Evolutionary conservation across 2,329 filamentous ascomycete species (phyloP), one percentile per base, ranked within the genome.

Genomic region (Aspergillus hiratsukae): DNA sequence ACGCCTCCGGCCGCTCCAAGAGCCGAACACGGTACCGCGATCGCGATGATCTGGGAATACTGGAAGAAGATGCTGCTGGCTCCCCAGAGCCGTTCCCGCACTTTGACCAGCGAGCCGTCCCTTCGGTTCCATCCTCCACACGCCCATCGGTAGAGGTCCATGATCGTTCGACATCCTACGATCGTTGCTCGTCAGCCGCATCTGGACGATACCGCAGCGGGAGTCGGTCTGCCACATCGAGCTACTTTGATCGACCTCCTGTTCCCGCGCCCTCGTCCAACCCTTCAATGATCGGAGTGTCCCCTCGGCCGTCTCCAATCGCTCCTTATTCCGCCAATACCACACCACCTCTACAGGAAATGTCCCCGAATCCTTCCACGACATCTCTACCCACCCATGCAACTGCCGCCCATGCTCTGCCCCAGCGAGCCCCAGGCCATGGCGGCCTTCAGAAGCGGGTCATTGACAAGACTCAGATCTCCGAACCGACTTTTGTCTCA

Each of bases 381-480:
- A 66, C 70, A 17, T 60, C 73, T 10, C 66, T 60, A 35, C 55
- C 64, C n/a, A 58, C 66, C 10, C 56, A 62, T 58, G 53, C 64
- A 49, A 61, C 56, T 58, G 62, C 63, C 58, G 56, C 65, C 43
- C 56, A 66, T 53, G 41, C 57, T 6, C 45, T 64, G n/a, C 60
- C 69, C 23, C 67, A 69, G 53, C 71, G 72, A 60, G 64, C 67
- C 11, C 60, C 68, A 28, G 65, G 67, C 7, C 61, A 67, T 31
- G 58, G 58, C 53, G 60, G 66, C 54, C 68, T 74, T 5, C 78
- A 82, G 40, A 87, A 86, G 73, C 81, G 81, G 63, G 77, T 80
- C 0, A 76, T 87, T 49, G 80, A 81, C 59, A 87, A 87, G 69
- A 74, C 77, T 11, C 80, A 82, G 56, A 87, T 87, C 51, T 86